These are phyloP conservation scores for Phytophthora hibernalis DNA, from an alignment of 352 stramenopile species.

Conservation along the genomic window DNA sequence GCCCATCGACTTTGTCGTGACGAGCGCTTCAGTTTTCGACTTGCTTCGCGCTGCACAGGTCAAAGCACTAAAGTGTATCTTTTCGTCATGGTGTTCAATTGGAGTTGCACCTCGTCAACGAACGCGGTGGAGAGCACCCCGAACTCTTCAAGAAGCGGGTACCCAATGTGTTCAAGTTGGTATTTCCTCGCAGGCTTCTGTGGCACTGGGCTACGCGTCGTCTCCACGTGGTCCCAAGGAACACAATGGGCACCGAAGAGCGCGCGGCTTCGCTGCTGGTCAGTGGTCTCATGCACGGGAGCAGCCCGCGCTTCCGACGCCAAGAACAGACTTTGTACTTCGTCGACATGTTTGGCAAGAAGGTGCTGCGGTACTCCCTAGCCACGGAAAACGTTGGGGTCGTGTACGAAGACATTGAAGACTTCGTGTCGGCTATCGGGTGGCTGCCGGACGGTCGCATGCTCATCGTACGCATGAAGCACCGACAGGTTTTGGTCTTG, in stretches of 20 bases:
- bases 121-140: conserved; percentile 4
- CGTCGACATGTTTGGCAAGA: conserved; percentile 60
- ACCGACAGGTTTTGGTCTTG: conserved; percentile 51
- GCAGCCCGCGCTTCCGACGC: conserved; percentile 62
- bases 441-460: conserved; percentile 64
- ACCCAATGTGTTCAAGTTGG: conserved; percentile 22
- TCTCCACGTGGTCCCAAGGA: conserved; percentile 18
- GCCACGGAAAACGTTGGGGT: conserved; percentile 39
- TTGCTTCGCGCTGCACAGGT: conserved; percentile 10
- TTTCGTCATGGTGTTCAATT: conserved; percentile 17
- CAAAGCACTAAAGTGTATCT: too few species aligned
- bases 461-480: conserved; percentile 42
- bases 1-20: conserved; percentile 13
- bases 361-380: conserved; percentile 62
- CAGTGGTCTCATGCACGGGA: conserved; percentile 58
- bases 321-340: conserved; percentile 70
- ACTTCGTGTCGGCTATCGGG: conserved; percentile 62
- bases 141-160: conserved; percentile 37
- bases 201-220: conserved; percentile 33
- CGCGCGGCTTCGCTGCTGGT: conserved; percentile 41
- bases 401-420: conserved; percentile 50
- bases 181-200: conserved; percentile 38
- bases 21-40: conserved; percentile 33
- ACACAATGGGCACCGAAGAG: conserved; percentile 23
- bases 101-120: background rate